Base-by-base conservation (phyloP, 106 monocot species). In the Dendrobium huoshanense region DNA sequence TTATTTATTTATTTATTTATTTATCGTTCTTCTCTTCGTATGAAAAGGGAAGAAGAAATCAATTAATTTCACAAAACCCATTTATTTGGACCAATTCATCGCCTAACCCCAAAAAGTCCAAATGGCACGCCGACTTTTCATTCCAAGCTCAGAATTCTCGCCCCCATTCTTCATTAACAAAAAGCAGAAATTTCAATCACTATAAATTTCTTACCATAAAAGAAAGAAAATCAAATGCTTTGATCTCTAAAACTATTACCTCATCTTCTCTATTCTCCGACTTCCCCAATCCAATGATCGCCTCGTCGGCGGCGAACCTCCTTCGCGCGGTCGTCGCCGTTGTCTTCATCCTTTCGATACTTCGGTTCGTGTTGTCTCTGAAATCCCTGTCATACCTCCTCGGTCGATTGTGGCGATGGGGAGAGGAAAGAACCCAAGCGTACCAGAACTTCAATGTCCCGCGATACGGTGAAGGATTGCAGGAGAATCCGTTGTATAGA, bases 401-500 rank as follows among this genome's bases (percentile, higher is more conserved):
- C 8, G n/a, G 70, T 31, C 85, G 87, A 18, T 68, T 55, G 37
- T 91, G 87, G 88, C 79, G 83, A 13, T 80, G 70, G 68, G 49
- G 80, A 64, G 88, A 87, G 70, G 90, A 88, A 29, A 42, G 54
- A 68, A 31, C 84, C 25, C 87, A 89, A 73, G 73, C 74, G 5
- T 82, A 87, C 79, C 92, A 92, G 74, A 73, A 64, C 78, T 92
- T 83, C 78, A 84, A 87, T 41, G 86, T 95, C 75, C 90, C 92
- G 47, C 82, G 82, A 37, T 81, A 77, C 82, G 84, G 65, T 68
- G 84, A 81, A 27, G 29, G 73, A 67, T 19, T 64, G 44, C 86
- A 80, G 43, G 91, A 88, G 85, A 95, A 95, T 68, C 91, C 92
- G 0, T 86, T 95, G 45, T 86, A 86, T 85, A 82, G 92, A 20